These are phyloP conservation scores for Talaromyces sp. DNA, from an alignment of 2,329 filamentous ascomycete genomes.

Conservation along the genomic window DNA sequence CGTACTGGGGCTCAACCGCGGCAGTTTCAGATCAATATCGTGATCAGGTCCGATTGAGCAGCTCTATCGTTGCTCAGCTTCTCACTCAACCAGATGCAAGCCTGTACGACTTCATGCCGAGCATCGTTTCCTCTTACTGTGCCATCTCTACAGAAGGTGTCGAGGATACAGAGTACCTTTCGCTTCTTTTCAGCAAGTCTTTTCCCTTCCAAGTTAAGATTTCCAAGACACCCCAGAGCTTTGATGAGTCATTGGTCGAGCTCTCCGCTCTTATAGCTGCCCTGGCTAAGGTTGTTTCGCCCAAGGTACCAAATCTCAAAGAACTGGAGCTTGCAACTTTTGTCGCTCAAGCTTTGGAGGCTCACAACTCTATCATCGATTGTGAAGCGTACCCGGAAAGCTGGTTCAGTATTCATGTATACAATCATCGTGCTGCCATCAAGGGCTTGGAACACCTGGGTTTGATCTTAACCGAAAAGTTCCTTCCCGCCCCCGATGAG, in stretches of 20 bases:
- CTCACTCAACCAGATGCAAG: constrained; percentile 76
- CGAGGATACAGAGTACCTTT: constrained; percentile 64
- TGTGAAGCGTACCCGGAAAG: constrained; percentile 85
- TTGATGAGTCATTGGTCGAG: constrained; percentile 87
- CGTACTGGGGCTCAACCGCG: constrained; percentile 82
- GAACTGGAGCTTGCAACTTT: constrained; percentile 75
- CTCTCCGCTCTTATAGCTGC: constrained; percentile 85
- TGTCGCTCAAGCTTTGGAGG: constrained; percentile 75
- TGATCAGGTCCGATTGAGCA: constrained; percentile 90
- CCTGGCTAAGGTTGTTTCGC: constrained; percentile 71
- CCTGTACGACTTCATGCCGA: constrained; percentile 85
- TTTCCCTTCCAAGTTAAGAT: constrained; percentile 84
- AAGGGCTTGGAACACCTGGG: constrained; percentile 81
- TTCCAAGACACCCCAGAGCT: constrained; percentile 62
- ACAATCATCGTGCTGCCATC: constrained; percentile 88
- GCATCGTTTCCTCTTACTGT: constrained; percentile 86
- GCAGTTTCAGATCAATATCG: constrained; percentile 82
- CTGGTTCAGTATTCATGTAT: constrained; percentile 93
- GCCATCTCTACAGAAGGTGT: constrained; percentile 70
- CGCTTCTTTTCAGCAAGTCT: constrained; percentile 82
- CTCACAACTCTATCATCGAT: constrained; percentile 84
- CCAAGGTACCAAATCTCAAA: constrained; percentile 76
- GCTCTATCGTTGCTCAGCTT: constrained; percentile 87
- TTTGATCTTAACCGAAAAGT: constrained; percentile 76
- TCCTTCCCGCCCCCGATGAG: constrained; percentile 81